Percentiles rank a stretch among this genome's conserved stretches.
These are phyloP conservation scores for Coffea canephora DNA, from an alignment of 257 asterid species.

Conservation along the genomic window DNA sequence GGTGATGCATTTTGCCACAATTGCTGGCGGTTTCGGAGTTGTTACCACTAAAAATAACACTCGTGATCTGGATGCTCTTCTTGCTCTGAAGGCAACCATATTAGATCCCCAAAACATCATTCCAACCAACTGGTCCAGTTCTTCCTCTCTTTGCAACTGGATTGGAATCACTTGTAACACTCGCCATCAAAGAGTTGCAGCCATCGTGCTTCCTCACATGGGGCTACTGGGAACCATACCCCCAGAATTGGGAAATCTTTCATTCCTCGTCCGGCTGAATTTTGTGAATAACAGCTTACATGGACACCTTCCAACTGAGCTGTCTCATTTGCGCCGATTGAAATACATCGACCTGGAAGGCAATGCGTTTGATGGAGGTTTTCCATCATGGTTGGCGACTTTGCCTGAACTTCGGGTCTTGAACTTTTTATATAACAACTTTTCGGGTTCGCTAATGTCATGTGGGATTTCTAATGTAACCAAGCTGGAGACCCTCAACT, in stretches of 20 bases:
- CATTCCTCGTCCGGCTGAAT: slow-evolving; percentile 22
- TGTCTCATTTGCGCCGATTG: slow-evolving; percentile 9
- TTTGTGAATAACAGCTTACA: slow-evolving; percentile 22
- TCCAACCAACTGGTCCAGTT: slow-evolving; percentile 8
- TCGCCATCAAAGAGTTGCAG: slow-evolving; percentile 6
- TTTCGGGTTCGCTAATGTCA: slow-evolving; percentile 1
- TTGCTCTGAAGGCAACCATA: not conserved
- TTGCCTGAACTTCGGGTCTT: slow-evolving; percentile 6
- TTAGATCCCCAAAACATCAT: slow-evolving; percentile 7
- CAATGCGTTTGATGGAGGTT: slow-evolving; percentile 20
- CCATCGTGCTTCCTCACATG: not conserved
- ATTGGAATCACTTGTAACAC: slow-evolving; percentile 18
- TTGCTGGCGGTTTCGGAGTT: too few species aligned
- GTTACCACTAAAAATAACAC: not conserved
- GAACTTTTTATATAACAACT: not conserved
- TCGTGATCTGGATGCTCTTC: not conserved
- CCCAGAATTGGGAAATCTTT: slow-evolving; percentile 14
- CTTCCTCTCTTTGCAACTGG: slow-evolving; percentile 12
- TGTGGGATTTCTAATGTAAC: slow-evolving; percentile 9
- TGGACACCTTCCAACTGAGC: slow-evolving; percentile 13
- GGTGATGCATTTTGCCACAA: too few species aligned
- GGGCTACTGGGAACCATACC: not conserved
- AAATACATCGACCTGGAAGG: not conserved
- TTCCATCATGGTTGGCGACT: slow-evolving; percentile 24
- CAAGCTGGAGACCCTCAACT: not conserved